Percentiles rank a stretch among this genome's conserved stretches.
Evolutionary conservation across 2,329 filamentous ascomycete genomes (phyloP).

Genomic region (Ophiostoma sp.): DNA sequence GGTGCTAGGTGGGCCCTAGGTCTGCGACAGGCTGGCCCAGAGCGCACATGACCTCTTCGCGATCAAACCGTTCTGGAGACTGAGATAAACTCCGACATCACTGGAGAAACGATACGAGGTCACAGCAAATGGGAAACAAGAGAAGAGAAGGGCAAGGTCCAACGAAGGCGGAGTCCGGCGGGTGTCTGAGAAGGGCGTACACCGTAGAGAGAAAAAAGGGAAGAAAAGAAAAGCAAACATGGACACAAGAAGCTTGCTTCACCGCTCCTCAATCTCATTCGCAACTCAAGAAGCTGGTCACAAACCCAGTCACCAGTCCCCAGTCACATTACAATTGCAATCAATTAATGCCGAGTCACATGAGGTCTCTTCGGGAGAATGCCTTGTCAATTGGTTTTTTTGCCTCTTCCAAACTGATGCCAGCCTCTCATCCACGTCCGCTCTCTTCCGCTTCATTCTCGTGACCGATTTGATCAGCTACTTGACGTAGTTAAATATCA

Average conservation of each 20-base stretch:
- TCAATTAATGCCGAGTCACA: not conserved
- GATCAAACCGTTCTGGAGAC: not conserved
- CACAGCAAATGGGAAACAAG: not conserved
- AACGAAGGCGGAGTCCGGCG: constrained; percentile 1
- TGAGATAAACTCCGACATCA: not conserved
- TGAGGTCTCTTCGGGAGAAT: not conserved
- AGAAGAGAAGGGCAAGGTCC: not conserved
- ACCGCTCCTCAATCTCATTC: not conserved
- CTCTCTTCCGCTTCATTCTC: not conserved
- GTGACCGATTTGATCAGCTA: not conserved
- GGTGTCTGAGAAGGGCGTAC: not conserved
- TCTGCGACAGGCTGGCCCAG: constrained; percentile 3
- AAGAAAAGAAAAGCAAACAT: not conserved
- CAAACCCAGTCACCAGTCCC: not conserved
- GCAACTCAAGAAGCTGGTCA: not conserved
- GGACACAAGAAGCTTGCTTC: not conserved
- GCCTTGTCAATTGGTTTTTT: not conserved
- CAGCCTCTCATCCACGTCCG: not conserved
- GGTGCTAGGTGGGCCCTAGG: too few relatives aligned
- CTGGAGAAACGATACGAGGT: constrained; percentile 1
- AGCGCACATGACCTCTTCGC: not conserved
- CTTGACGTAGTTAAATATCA: not conserved
- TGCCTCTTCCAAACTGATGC: not conserved
- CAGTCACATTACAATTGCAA: constrained; percentile 3
- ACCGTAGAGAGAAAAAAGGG: not conserved